Evolutionary conservation across 441 rosid genomes (phyloP), one percentile per base, ranked within the genome.

Genomic region (Raphanus hybrid): DNA sequence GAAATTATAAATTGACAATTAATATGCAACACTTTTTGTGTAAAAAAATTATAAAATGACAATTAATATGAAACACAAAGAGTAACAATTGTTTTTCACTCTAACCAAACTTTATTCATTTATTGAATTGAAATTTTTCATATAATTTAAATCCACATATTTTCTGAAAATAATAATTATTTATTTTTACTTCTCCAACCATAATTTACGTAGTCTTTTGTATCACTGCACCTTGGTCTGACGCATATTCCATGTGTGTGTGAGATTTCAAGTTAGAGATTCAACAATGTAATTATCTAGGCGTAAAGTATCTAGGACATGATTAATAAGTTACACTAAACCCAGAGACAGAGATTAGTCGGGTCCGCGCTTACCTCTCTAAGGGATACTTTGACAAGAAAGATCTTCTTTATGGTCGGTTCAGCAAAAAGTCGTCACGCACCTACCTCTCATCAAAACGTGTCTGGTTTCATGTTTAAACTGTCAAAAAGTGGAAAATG

Each of bases 391-490:
- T 59, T 9, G 37, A 48, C 69, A 50, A 14, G 39, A 34, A 75
- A 68, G 41, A n/a, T 11, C 29, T 20, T 68, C 9, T 35, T 20
- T 68, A 6, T 34, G 35, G 48, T 63, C 70, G 63, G 73, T 23
- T 29, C 34, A 29, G 34, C 34, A 29, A 29, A 29, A 29, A 29
- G 96, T 52, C 58, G 5, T 12, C 45, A 37, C 20, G 15, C 23
- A 69, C 58, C 59, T 62, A 70, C 70, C 50, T 52, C 67, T 52
- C 67, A 58, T 58, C 34, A 14, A 58, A 71, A 77, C 50, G 67
- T 70, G 76, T 76, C 27, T 8, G 35, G 60, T 68, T 45, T 59
- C 50, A 4, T 60, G 6, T 23, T 75, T 18, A 41, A 43, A 58
- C 59, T 32, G 50, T 12, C 57, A 29, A 58, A 55, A 50, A 4